Evolutionary conservation across 2,329 filamentous ascomycete species (phyloP).

Genomic region (Davidsoniella eucalypti): DNA sequence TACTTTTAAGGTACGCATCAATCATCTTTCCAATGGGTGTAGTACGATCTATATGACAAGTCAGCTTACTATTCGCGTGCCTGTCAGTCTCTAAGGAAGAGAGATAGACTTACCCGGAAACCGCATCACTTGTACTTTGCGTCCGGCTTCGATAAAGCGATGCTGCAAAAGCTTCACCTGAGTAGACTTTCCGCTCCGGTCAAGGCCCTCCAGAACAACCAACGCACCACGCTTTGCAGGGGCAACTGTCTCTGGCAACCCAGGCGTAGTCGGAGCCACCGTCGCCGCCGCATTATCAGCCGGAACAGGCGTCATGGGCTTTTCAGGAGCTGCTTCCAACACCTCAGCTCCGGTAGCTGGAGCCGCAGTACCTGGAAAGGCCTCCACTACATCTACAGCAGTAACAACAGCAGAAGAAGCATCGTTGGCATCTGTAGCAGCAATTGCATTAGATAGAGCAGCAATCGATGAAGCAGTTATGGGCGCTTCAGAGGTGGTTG

Average conservation of each 20-base stretch:
- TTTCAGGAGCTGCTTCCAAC: not conserved
- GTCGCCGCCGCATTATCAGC: not conserved
- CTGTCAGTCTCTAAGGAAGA: not conserved
- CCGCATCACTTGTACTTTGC: constrained; percentile 34
- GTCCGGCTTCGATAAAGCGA: constrained; percentile 31
- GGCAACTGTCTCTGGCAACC: constrained; percentile 3
- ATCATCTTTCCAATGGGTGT: constrained; percentile 82
- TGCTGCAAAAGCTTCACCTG: constrained; percentile 58
- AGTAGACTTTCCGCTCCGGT: constrained; percentile 82
- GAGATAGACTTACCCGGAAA: constrained; percentile 34
- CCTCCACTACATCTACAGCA: not conserved
- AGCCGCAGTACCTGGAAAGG: not conserved
- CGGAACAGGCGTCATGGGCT: not conserved
- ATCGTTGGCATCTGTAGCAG: not conserved
- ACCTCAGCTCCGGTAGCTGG: not conserved
- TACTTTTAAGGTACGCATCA: constrained; percentile 59
- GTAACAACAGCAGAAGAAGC: not conserved
- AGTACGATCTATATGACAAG: constrained; percentile 44
- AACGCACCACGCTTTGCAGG: constrained; percentile 43
- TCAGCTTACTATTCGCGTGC: not conserved
- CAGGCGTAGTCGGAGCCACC: constrained; percentile 1
- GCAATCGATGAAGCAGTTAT: not conserved
- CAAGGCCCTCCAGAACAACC: constrained; percentile 74
- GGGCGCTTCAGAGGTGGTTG: not conserved
- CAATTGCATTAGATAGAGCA: not conserved